Conservation (phyloP, 2,329 filamentous ascomycete species). For the Leptographium lundbergii region DNA sequence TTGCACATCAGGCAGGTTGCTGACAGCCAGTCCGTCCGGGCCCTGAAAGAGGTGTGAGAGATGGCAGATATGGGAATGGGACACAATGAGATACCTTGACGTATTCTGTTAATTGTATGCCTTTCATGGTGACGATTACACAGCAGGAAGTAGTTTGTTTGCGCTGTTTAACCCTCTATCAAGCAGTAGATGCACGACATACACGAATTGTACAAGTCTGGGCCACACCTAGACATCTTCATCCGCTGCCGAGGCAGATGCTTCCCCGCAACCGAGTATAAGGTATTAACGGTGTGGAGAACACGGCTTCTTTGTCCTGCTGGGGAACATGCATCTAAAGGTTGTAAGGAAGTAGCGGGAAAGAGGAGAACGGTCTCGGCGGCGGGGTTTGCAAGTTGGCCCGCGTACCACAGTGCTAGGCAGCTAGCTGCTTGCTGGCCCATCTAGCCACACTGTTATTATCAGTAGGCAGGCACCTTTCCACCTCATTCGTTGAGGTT, state of each 20-base stretch:
- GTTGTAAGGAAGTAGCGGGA: not conserved
- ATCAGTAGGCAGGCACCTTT: not conserved
- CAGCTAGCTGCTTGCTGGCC: not conserved
- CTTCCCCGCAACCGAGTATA: not conserved
- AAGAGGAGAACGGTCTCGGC: not conserved
- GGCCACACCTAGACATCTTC: not conserved
- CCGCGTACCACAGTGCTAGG: not conserved
- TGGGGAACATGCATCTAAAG: not conserved
- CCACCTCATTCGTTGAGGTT: constrained; percentile 6
- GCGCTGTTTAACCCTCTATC: not conserved
- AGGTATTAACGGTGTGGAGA: not conserved
- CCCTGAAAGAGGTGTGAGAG: constrained; percentile 35
- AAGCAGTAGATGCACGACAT: not conserved
- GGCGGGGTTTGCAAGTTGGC: not conserved
- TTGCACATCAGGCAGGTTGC: constrained; percentile 59
- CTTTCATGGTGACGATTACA: constrained; percentile 16
- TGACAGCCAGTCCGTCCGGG: constrained; percentile 66
- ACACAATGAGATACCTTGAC: constrained; percentile 18
- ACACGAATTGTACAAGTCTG: not conserved
- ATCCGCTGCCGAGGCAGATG: not conserved
- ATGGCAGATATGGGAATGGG: not conserved
- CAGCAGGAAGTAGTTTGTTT: not conserved
- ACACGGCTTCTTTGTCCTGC: not conserved
- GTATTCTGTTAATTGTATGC: constrained; percentile 22
- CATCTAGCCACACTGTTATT: not conserved